phyloP scores from a whole-genome alignment of 2,329 filamentous ascomycete genomes.

The Fusarium sp. region DNA sequence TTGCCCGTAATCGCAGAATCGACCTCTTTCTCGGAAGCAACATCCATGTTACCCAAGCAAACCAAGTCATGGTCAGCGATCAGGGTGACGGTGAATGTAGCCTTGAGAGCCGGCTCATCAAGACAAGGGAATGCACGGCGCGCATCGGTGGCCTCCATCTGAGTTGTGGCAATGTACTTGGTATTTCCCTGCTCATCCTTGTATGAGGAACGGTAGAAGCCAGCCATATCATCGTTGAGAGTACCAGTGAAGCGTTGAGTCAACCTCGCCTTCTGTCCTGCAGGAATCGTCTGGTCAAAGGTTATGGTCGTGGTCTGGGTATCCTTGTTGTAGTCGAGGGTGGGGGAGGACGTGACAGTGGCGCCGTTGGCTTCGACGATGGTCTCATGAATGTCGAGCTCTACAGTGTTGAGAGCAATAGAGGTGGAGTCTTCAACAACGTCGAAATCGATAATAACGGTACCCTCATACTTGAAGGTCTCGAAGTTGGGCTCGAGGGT shows the following conservation, averaged over 20 bases:
- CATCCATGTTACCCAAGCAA: constrained; percentile 97
- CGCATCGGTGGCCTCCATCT: constrained; percentile 97
- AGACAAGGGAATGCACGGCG: constrained; percentile 95
- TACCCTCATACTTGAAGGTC: constrained; percentile 88
- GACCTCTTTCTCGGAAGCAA: constrained; percentile 81
- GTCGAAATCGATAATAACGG: constrained; percentile 86
- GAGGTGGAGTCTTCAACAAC: constrained; percentile 86
- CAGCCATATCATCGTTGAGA: constrained; percentile 95
- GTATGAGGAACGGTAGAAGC: constrained; percentile 96
- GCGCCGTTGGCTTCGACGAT: constrained; percentile 59
- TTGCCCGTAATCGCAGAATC: constrained; percentile 68
- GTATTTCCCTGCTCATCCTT: constrained; percentile 83
- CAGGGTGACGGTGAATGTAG: constrained; percentile 90
- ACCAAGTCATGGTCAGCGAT: constrained; percentile 91
- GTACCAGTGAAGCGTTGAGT: constrained; percentile 75
- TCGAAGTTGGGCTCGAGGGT: constrained; percentile 92
- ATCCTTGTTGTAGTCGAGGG: constrained; percentile 80
- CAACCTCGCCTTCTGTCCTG: constrained; percentile 79
- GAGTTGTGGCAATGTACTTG: constrained; percentile 87
- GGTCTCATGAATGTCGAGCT: constrained; percentile 83
- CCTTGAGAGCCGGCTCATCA: constrained; percentile 94
- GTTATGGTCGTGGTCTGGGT: constrained; percentile 85
- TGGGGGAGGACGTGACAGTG: constrained; percentile 51
- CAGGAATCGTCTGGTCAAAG: constrained; percentile 78
- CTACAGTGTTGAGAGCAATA: constrained; percentile 88